Evolutionary conservation across 2,329 filamentous ascomycete species (phyloP).

Genomic region (Aspergillus sp.): DNA sequence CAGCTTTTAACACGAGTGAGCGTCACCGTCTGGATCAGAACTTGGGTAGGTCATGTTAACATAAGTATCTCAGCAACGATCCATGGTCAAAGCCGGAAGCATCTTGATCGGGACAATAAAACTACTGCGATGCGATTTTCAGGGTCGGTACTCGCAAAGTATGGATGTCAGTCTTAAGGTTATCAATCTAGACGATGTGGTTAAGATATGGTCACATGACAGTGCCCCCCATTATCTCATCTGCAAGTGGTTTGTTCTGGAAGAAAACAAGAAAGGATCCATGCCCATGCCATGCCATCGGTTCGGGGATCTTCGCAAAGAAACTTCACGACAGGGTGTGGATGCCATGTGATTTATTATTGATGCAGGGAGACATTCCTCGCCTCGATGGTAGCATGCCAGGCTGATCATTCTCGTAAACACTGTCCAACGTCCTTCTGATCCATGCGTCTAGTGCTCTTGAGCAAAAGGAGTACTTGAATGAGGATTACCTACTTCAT

Average conservation of each 20-base stretch:
- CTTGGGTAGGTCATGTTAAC: no score
- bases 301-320: background rate
- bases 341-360: background rate
- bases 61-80: no score
- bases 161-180: background rate
- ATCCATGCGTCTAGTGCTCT: no score
- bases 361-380: background rate
- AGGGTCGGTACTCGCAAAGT: background rate
- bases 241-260: background rate
- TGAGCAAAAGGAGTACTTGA: background rate
- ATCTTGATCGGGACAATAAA: no score
- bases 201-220: background rate
- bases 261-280: background rate
- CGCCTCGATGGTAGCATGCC: conserved; percentile 1
- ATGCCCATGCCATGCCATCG: no score
- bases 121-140: background rate
- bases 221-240: background rate
- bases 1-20: no score
- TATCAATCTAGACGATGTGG: background rate
- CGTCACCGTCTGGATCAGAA: no score
- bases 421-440: background rate
- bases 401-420: background rate
- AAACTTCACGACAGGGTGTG: background rate
- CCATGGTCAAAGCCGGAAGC: no score
- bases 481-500: background rate